A percentile compares a stretch with the other conserved stretches of the same genome.
Conservation (phyloP, 805 yeast genomes). For the Hanseniaspora mollemarum region DNA sequence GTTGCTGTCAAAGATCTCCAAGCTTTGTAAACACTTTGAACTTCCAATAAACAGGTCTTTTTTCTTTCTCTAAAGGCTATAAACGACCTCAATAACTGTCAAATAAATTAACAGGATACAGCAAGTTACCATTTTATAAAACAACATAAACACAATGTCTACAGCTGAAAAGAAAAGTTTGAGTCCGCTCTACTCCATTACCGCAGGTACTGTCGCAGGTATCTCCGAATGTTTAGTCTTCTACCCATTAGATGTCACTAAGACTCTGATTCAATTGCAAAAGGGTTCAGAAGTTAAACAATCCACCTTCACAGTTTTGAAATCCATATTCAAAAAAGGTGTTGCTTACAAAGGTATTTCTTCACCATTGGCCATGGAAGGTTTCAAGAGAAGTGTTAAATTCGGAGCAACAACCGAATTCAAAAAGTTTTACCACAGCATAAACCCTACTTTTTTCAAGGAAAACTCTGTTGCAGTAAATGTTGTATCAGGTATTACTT, state of each 20-base stretch:
- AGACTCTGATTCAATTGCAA: constrained; percentile 88
- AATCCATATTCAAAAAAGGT: constrained; percentile 74
- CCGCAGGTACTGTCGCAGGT: constrained; percentile 92
- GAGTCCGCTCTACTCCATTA: constrained; percentile 85
- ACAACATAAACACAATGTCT: neutral
- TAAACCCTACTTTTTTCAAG: constrained; percentile 8
- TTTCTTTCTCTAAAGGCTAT: too few relatives aligned
- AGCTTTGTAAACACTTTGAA: too few relatives aligned
- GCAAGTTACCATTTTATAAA: too few relatives aligned
- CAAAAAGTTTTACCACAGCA: constrained; percentile 56
- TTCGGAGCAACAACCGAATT: constrained; percentile 97
- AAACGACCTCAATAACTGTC: too few relatives aligned
- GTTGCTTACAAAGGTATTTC: constrained; percentile 89
- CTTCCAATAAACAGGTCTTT: too few relatives aligned
- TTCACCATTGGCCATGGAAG: constrained; percentile 97
- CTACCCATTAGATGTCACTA: constrained; percentile 95
- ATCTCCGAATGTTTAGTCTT: constrained; percentile 87
- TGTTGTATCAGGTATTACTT: constrained; percentile 89
- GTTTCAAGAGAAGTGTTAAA: constrained; percentile 97
- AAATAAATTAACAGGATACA: too few relatives aligned
- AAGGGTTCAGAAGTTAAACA: constrained; percentile 29
- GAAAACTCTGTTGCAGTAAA: constrained; percentile 49
- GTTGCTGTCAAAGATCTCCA: too few relatives aligned
- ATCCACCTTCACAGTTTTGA: constrained; percentile 29
- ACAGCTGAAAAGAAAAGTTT: constrained; percentile 34